A percentile compares a stretch with the other conserved stretches of the same genome.
Evolutionary conservation across 1,284 basidiomycete genomes (phyloP).

Genomic region (Cryptococcus jaspeensis): DNA sequence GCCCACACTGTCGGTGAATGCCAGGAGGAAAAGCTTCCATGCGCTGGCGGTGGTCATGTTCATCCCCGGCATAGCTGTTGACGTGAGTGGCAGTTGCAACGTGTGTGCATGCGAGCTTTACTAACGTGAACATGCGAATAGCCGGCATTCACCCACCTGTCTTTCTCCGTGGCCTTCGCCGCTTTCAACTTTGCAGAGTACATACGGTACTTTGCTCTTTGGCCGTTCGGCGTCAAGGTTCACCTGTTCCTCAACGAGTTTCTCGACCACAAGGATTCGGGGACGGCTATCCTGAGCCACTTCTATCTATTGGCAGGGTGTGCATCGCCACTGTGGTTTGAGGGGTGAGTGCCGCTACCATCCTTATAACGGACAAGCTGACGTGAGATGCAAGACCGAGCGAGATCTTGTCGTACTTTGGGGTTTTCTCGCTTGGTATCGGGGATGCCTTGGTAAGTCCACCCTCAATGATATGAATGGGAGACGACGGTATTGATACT

Average conservation of each 20-base stretch:
- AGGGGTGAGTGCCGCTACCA: slow-evolving; percentile 63
- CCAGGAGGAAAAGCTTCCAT: slow-evolving; percentile 97
- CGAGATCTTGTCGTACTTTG: slow-evolving; percentile 76
- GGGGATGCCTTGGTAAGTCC: slow-evolving; percentile 82
- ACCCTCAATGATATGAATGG: neutral
- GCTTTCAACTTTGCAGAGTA: slow-evolving; percentile 95
- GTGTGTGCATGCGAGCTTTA: neutral
- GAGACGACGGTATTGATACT: neutral
- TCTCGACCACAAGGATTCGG: slow-evolving; percentile 89
- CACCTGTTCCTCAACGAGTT: slow-evolving; percentile 99
- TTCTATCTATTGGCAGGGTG: slow-evolving; percentile 96
- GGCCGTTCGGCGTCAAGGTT: slow-evolving; percentile 88
- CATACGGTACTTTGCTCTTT: slow-evolving; percentile 95
- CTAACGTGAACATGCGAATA: slow-evolving; percentile 41
- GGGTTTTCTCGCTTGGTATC: slow-evolving; percentile 83
- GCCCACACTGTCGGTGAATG: slow-evolving; percentile 87
- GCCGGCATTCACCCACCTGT: slow-evolving; percentile 94
- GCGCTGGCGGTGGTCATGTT: slow-evolving; percentile 94
- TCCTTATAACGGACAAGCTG: neutral
- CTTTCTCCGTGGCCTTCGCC: slow-evolving; percentile 90
- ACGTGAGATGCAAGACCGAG: slow-evolving; percentile 58
- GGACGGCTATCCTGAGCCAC: slow-evolving; percentile 94
- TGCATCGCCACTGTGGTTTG: slow-evolving; percentile 90
- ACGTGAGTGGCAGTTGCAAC: slow-evolving; percentile 64
- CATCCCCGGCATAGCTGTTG: slow-evolving; percentile 84